These are phyloP conservation scores for Stemphylium vesicarium DNA, from an alignment of 2,329 filamentous ascomycete genomes.

Conservation along the genomic window DNA sequence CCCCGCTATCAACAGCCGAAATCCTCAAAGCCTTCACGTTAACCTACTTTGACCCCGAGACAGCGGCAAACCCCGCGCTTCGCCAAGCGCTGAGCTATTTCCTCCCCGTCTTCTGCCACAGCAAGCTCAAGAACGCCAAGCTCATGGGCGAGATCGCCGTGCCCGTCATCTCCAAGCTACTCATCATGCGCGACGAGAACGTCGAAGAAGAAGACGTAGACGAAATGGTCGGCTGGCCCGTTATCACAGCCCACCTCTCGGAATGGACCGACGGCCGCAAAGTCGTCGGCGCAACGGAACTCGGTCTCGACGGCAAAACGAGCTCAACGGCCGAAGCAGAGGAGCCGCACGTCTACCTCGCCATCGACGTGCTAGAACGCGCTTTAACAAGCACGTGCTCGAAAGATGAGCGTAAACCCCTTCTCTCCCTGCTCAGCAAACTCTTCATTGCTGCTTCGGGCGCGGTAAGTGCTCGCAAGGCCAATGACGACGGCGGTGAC, in stretches of 20 bases:
- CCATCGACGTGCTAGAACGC: conserved; percentile 76
- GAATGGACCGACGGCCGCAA: conserved; percentile 97
- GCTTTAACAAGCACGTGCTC: conserved; percentile 67
- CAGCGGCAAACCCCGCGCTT: conserved; percentile 78
- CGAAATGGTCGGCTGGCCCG: conserved; percentile 75
- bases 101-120: conserved; percentile 92
- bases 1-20: conserved; percentile 58
- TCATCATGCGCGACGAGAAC: conserved; percentile 64
- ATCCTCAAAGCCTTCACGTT: conserved; percentile 85
- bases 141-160: conserved; percentile 79
- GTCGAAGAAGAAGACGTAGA: conserved; percentile 75
- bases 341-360: conserved; percentile 81
- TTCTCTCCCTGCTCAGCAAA: conserved; percentile 73
- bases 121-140: conserved; percentile 78
- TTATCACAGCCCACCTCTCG: conserved; percentile 80
- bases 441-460: conserved; percentile 73
- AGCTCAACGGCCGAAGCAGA: conserved; percentile 67
- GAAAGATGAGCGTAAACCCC: conserved; percentile 82
- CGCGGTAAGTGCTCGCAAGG: conserved; percentile 30
- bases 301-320: conserved; percentile 57
- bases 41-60: conserved; percentile 88
- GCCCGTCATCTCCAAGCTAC: conserved; percentile 74
- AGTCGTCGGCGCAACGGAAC: conserved; percentile 64
- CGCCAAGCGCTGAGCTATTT: conserved; percentile 92
- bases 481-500: conserved; percentile 20